Percentiles rank a stretch among this genome's conserved stretches.
Evolutionary conservation across 345 rosid species (phyloP).

Genomic region (Moricandia moricandioides): DNA sequence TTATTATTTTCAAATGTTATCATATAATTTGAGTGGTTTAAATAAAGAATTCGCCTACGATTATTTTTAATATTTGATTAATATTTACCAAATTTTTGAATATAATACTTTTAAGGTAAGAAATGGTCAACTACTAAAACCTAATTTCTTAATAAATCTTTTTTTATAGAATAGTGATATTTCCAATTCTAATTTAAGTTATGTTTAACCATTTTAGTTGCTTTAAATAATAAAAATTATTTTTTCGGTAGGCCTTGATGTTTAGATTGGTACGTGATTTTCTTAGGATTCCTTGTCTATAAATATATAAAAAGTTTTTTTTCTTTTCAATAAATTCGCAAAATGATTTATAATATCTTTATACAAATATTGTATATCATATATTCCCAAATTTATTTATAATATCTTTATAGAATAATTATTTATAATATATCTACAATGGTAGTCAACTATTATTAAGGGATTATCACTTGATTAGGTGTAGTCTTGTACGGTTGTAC

Average conservation of each 20-base stretch:
- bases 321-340: background rate
- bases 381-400: background rate
- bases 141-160: background rate
- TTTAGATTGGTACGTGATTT: background rate
- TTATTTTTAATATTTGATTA: too few relatives aligned
- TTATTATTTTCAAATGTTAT: background rate
- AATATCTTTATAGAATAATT: background rate
- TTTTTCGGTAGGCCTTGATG: background rate
- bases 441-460: background rate
- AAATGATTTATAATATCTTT: background rate
- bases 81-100: background rate
- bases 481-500: background rate
- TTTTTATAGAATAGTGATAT: background rate
- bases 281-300: background rate
- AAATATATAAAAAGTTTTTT: background rate
- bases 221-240: background rate
- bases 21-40: background rate
- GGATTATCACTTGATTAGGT: background rate
- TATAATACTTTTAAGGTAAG: background rate
- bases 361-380: background rate
- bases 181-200: background rate
- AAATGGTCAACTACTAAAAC: background rate
- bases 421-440: background rate
- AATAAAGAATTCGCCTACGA: background rate
- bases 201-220: background rate